Percentiles rank a stretch among this genome's conserved stretches.
Evolutionary conservation across 768 basidiomycete genomes (phyloP).

Genomic region (Boletus sp.): DNA sequence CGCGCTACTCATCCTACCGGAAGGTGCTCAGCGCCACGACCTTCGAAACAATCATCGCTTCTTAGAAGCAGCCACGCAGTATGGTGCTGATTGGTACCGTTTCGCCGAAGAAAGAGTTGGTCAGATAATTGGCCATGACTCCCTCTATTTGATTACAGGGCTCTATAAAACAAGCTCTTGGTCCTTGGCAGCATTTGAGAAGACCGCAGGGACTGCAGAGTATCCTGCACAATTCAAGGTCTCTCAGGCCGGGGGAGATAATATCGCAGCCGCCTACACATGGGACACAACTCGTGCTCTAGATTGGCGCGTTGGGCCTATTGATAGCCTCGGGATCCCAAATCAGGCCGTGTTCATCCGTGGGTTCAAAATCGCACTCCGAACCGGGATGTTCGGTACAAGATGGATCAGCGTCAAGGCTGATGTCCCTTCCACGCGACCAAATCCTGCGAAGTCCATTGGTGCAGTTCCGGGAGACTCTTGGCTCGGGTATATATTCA

Average conservation of each 20-base stretch:
- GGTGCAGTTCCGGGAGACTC: not conserved
- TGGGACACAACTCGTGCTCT: slow-evolving; percentile 8
- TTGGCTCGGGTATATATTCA: not conserved
- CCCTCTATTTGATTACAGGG: slow-evolving; percentile 29
- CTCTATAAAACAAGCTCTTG: slow-evolving; percentile 14
- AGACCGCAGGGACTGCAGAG: not conserved
- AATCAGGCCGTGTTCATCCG: slow-evolving; percentile 26
- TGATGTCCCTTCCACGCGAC: not conserved
- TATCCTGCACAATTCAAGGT: slow-evolving; percentile 9
- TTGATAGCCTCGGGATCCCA: not conserved
- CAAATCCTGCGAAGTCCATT: not conserved
- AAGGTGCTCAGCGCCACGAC: slow-evolving; percentile 24
- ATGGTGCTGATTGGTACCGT: slow-evolving; percentile 30
- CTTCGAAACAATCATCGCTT: slow-evolving; percentile 21
- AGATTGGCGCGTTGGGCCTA: slow-evolving; percentile 6
- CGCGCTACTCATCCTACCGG: slow-evolving; percentile 31
- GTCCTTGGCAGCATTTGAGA: slow-evolving; percentile 27
- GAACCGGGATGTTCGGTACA: not conserved
- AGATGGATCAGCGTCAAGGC: slow-evolving; percentile 3
- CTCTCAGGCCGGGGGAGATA: not conserved
- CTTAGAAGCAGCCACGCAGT: slow-evolving; percentile 12
- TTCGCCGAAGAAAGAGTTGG: slow-evolving; percentile 20
- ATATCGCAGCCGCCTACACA: slow-evolving; percentile 1
- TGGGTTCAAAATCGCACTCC: slow-evolving; percentile 17
- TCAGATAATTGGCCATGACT: slow-evolving; percentile 19